Evolutionary conservation across 768 basidiomycete species (phyloP).

Genomic region (Termitomyces sp.): DNA sequence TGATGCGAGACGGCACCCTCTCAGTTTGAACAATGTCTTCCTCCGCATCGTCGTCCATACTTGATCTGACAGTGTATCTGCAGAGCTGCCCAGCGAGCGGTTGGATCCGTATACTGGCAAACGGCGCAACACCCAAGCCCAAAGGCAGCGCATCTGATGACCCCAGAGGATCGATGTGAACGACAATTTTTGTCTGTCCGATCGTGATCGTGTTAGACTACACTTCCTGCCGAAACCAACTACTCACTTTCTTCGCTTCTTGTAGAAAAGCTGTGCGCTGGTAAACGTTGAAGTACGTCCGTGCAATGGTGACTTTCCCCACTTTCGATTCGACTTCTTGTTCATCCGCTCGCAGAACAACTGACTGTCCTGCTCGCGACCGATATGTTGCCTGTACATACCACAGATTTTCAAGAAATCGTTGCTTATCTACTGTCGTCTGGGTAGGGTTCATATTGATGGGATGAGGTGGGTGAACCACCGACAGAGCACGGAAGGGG

Average conservation of each 20-base stretch:
- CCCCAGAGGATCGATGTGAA: conserved; percentile 78
- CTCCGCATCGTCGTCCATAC: conserved; percentile 65
- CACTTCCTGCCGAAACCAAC: not conserved
- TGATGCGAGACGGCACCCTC: conserved; percentile 66
- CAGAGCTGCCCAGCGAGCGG: conserved; percentile 81
- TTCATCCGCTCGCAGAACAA: conserved; percentile 65
- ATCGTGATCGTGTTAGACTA: conserved; percentile 1
- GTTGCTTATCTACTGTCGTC: conserved; percentile 62
- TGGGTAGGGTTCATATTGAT: conserved; percentile 60
- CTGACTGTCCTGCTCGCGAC: conserved; percentile 65
- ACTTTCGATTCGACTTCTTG: conserved; percentile 66
- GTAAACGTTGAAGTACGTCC: conserved; percentile 89
- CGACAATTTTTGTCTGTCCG: conserved; percentile 74
- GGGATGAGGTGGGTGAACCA: conserved; percentile 69
- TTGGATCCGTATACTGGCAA: conserved; percentile 76
- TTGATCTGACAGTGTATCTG: conserved; percentile 71
- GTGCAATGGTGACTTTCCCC: conserved; percentile 58
- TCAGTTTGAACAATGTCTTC: conserved; percentile 81
- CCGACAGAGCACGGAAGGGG: conserved; percentile 72
- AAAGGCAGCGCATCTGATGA: conserved; percentile 75
- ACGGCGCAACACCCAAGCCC: conserved; percentile 62
- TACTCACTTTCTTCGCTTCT: conserved; percentile 69
- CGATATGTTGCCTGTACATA: conserved; percentile 77
- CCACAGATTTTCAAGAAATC: conserved; percentile 90
- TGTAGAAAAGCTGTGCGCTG: conserved; percentile 74